Evolutionary conservation across 148 eudicot species (phyloP).

Genomic region (Nyssa sinensis): DNA sequence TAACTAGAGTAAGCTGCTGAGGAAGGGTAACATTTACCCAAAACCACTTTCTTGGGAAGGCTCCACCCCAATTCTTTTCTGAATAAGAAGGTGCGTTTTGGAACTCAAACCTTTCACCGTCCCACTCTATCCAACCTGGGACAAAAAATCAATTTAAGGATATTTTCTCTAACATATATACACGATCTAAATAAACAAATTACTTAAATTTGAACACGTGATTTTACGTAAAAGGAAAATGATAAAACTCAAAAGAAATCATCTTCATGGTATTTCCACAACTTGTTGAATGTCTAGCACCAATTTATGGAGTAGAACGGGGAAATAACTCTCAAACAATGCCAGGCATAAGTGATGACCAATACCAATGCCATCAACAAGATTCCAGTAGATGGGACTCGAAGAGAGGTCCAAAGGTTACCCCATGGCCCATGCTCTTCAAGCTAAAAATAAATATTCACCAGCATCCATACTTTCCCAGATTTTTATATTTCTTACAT

Average conservation of each 20-base stretch:
- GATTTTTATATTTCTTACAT: not conserved
- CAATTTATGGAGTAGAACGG: not conserved
- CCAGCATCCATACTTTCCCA: too few relatives aligned
- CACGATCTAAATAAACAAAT: not conserved
- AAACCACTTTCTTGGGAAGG: conserved; percentile 94
- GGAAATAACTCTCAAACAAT: not conserved
- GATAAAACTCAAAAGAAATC: not conserved
- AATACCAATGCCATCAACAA: not conserved
- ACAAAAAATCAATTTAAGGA: conserved; percentile 16
- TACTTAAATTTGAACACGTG: not conserved
- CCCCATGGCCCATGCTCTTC: not conserved
- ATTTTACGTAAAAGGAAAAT: not conserved
- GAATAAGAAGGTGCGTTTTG: conserved; percentile 93
- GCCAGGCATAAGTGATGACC: not conserved
- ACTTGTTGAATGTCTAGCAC: not conserved
- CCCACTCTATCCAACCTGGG: conserved; percentile 99
- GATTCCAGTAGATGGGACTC: not conserved
- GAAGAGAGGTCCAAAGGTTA: not conserved
- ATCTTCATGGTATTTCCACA: not conserved
- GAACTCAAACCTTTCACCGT: conserved; percentile 84
- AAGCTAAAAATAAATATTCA: not conserved
- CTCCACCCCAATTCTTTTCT: conserved; percentile 98
- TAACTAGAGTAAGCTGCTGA: not conserved
- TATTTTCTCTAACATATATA: conserved; percentile 2
- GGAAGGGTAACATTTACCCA: conserved; percentile 58